These are phyloP conservation scores for Blastosporella zonata DNA, from an alignment of 1,284 basidiomycete genomes.

Conservation along the genomic window DNA sequence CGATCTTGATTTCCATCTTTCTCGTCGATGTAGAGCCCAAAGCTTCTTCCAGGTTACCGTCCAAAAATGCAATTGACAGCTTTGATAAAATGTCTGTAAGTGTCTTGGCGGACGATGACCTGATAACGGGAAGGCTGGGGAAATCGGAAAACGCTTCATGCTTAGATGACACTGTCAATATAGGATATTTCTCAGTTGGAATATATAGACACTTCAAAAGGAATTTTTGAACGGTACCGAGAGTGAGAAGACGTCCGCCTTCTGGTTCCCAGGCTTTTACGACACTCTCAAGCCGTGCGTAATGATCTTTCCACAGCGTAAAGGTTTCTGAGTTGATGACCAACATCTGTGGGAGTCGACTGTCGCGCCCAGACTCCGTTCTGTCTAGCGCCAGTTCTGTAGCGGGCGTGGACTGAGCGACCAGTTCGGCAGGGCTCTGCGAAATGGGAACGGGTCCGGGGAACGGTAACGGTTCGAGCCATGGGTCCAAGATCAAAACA, in stretches of 20 bases:
- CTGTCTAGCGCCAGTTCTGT: conserved; percentile 14
- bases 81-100: conserved; percentile 41
- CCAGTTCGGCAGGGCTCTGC: conserved; percentile 1
- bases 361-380: conserved; percentile 11
- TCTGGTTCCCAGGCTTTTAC: conserved; percentile 51
- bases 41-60: conserved; percentile 34
- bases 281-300: conserved; percentile 50
- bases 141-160: conserved; percentile 65
- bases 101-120: conserved; percentile 30
- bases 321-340: conserved; percentile 75
- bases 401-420: neutral
- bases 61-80: conserved; percentile 49
- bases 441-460: conserved; percentile 45
- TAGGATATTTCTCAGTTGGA: neutral
- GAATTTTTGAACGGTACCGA: conserved; percentile 34
- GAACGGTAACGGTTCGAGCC: conserved; percentile 69
- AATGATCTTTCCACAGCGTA: conserved; percentile 73
- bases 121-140: conserved; percentile 40
- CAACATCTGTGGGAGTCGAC: conserved; percentile 39
- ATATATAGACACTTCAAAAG: neutral
- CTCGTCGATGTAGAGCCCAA: conserved; percentile 31
- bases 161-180: conserved; percentile 40
- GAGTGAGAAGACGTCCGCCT: conserved; percentile 44
- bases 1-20: conserved; percentile 41
- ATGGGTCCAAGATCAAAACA: conserved; percentile 69